Base-by-base conservation (phyloP, 495 filamentous ascomycete species). In the Penicillium dipodomyicola region DNA sequence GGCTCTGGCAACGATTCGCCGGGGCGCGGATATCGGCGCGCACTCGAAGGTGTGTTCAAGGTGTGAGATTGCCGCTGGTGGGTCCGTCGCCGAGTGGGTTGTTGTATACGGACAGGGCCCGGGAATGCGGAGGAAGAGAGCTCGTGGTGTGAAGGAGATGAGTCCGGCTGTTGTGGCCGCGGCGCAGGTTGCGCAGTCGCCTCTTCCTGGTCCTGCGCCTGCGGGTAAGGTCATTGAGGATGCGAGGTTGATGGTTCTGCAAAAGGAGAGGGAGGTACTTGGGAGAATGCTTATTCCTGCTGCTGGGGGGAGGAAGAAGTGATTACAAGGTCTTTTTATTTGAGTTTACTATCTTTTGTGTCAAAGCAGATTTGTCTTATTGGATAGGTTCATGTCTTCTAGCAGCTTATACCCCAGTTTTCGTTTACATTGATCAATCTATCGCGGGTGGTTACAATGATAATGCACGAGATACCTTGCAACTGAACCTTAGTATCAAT, bases 221-320 rank as follows among this genome's bases (percentile, higher is more conserved):
- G 68, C 70, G 51, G 72, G 70, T 5, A 71, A 67, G 56, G 56
- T 70, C 11, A 69, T 77, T 61, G 76, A 79, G 59, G 76, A 77
- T 67, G 76, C 76, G 53, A 68, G 76, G 58, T 63, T 79, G 65
- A 64, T 76, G 65, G 74, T 72, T 27, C 62, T 79, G 52, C 60
- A 72, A 56, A 77, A 67, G 62, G 76, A 79, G 67, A 70, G 76
- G 56, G 73, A 77, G 60, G 68, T 69, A 2, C 45, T 79, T 39
- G 67, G 56, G 32, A 67, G 63, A 56, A 69, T 79, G 68, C 67
- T 79, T 57, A 65, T 69, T 40, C 62, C 65, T 54, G 60, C 65
- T 57, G 65, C 58, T 40, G 57, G 65, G 15, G 49, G 44, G 32
- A 69, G 63, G 51, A 72, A 70, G 60, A 73, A 64, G 49, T 76